phyloP scores from a whole-genome alignment of 2,329 filamentous ascomycete species.

The Ophiostoma novo-ulmi region DNA sequence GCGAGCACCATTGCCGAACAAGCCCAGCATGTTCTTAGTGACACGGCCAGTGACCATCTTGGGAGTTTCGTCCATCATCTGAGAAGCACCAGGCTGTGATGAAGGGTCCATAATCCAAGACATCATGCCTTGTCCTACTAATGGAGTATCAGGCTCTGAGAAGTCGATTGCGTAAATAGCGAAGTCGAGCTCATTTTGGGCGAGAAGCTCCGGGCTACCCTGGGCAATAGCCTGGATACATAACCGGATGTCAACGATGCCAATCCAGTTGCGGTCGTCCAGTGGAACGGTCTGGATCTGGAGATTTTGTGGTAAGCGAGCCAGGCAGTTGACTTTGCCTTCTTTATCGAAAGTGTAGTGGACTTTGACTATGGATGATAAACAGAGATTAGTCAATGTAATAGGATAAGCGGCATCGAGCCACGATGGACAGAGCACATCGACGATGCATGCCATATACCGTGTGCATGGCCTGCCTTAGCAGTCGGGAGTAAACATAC shows the following conservation, averaged over 20 bases:
- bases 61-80: constrained; percentile 46
- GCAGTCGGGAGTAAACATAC: constrained; percentile 30
- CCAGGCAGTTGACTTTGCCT: constrained; percentile 82
- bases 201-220: constrained; percentile 79
- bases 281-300: constrained; percentile 74
- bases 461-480: not conserved
- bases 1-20: constrained; percentile 76
- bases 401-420: not conserved
- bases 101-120: constrained; percentile 66
- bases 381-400: not conserved
- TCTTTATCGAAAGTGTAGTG: constrained; percentile 93
- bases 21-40: constrained; percentile 74
- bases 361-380: constrained; percentile 70
- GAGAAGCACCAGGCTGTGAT: constrained; percentile 30
- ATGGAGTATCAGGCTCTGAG: constrained; percentile 85
- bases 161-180: constrained; percentile 97
- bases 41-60: constrained; percentile 82
- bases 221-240: constrained; percentile 77
- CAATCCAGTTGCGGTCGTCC: constrained; percentile 75
- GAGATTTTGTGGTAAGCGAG: constrained; percentile 73
- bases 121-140: constrained; percentile 93
- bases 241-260: constrained; percentile 77
- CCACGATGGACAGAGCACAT: not conserved
- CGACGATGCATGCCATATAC: not conserved
- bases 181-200: constrained; percentile 70